These are phyloP conservation scores for Rutstroemia sydowiana DNA, from an alignment of 2,329 filamentous ascomycete species.

Conservation along the genomic window DNA sequence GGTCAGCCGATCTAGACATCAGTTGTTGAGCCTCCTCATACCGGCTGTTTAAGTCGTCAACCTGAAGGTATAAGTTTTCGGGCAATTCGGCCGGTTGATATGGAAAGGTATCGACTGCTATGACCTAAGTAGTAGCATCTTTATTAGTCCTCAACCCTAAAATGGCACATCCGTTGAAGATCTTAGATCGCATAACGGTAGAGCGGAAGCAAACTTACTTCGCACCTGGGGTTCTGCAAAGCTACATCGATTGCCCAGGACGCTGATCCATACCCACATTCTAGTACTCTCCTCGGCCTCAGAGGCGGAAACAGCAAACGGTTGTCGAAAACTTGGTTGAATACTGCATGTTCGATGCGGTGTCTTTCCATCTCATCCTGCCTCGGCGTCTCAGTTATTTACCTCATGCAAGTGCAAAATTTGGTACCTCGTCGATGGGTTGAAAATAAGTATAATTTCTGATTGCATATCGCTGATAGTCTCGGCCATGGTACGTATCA, in stretches of 20 bases:
- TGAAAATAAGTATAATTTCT: slow-evolving; percentile 58
- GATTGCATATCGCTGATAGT: slow-evolving; percentile 61
- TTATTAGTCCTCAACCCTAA: neutral
- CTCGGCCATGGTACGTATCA: slow-evolving; percentile 52
- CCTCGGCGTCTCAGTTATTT: slow-evolving; percentile 3
- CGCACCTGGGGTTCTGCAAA: slow-evolving; percentile 52
- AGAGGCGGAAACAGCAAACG: slow-evolving; percentile 65
- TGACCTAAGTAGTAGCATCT: slow-evolving; percentile 42
- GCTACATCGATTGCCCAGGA: slow-evolving; percentile 66
- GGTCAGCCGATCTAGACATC: slow-evolving; percentile 1
- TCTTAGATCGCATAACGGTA: neutral
- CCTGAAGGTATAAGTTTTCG: slow-evolving; percentile 51
- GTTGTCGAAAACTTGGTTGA: slow-evolving; percentile 57
- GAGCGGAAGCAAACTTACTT: slow-evolving; percentile 40
- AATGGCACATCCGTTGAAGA: neutral
- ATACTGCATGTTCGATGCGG: slow-evolving; percentile 54
- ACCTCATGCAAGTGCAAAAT: neutral
- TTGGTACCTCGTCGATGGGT: slow-evolving; percentile 61
- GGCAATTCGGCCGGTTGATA: slow-evolving; percentile 59
- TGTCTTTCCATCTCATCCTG: slow-evolving; percentile 63
- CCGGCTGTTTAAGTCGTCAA: slow-evolving; percentile 65
- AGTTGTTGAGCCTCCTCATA: slow-evolving; percentile 30
- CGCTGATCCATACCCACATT: slow-evolving; percentile 66
- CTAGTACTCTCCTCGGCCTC: slow-evolving; percentile 52
- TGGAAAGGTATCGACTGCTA: slow-evolving; percentile 65